Percentiles rank a stretch among this genome's conserved stretches.
Evolutionary conservation across 345 rosid species (phyloP).

Genomic region (Murraya koenigii): DNA sequence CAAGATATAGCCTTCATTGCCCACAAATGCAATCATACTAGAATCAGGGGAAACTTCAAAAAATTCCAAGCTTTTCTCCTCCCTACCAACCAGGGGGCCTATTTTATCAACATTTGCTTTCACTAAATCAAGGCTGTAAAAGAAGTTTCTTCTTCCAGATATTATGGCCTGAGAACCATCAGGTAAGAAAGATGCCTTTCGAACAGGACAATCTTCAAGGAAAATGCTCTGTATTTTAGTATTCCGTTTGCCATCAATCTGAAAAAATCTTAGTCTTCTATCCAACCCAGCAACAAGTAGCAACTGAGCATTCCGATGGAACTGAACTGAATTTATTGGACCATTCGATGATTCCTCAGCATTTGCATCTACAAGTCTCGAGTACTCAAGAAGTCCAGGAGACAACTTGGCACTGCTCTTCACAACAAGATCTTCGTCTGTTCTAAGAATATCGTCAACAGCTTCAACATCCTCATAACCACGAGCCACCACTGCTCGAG

Average conservation of each 20-base stretch:
- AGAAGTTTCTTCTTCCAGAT: slow-evolving; percentile 88
- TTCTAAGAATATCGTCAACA: slow-evolving; percentile 62
- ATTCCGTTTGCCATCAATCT: slow-evolving; percentile 93
- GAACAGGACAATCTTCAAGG: slow-evolving; percentile 81
- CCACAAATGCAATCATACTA: slow-evolving; percentile 70
- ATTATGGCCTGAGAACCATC: slow-evolving; percentile 91
- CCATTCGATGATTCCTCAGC: slow-evolving; percentile 68
- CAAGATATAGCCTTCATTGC: slow-evolving; percentile 83
- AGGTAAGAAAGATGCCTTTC: slow-evolving; percentile 78
- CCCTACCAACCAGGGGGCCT: slow-evolving; percentile 91
- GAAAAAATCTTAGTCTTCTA: slow-evolving; percentile 68
- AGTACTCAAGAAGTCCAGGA: slow-evolving; percentile 79
- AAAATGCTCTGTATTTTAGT: slow-evolving; percentile 81
- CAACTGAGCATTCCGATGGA: slow-evolving; percentile 84
- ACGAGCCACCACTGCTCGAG: slow-evolving; percentile 22
- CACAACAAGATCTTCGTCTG: slow-evolving; percentile 76
- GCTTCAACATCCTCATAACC: slow-evolving; percentile 36
- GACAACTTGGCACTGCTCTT: slow-evolving; percentile 50
- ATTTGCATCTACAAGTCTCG: slow-evolving; percentile 83
- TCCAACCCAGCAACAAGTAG: slow-evolving; percentile 82
- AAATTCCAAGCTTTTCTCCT: slow-evolving; percentile 90
- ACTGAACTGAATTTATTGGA: slow-evolving; percentile 78
- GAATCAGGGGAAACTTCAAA: slow-evolving; percentile 92
- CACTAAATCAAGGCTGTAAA: slow-evolving; percentile 85
- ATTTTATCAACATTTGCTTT: slow-evolving; percentile 74